Conservation (phyloP, 176 grass and related monocot genomes). For the Elaeis guineensis region DNA sequence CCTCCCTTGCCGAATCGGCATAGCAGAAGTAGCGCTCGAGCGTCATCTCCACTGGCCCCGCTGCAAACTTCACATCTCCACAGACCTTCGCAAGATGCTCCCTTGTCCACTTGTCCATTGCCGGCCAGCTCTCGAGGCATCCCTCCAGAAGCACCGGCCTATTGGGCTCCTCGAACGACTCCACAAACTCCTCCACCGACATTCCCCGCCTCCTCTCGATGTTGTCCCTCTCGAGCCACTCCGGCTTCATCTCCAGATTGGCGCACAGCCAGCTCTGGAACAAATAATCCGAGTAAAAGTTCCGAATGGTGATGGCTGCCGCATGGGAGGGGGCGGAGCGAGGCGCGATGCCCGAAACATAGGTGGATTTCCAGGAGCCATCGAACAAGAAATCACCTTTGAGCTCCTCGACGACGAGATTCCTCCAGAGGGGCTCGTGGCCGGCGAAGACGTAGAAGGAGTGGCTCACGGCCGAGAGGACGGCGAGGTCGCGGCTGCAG, state of each 20-base stretch:
- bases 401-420: slow-evolving; percentile 49
- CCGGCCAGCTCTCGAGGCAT: slow-evolving; percentile 66
- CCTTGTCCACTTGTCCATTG: slow-evolving; percentile 52
- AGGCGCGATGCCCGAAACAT: slow-evolving; percentile 23
- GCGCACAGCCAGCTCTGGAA: slow-evolving; percentile 97
- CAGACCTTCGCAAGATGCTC: slow-evolving; percentile 46
- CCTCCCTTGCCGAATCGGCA: slow-evolving; percentile 60
- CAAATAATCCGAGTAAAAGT: slow-evolving; percentile 91
- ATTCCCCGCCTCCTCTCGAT: slow-evolving; percentile 56
- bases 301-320: slow-evolving; percentile 25
- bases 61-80: slow-evolving; percentile 37
- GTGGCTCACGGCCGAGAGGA: slow-evolving; percentile 44
- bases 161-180: slow-evolving; percentile 59
- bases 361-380: slow-evolving; percentile 57
- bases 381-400: slow-evolving; percentile 48
- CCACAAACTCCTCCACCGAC: slow-evolving; percentile 55
- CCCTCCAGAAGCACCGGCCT: slow-evolving; percentile 81
- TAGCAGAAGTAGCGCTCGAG: slow-evolving; percentile 65
- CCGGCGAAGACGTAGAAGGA: slow-evolving; percentile 62
- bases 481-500: slow-evolving; percentile 32
- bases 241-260: slow-evolving; percentile 85
- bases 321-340: slow-evolving; percentile 6
- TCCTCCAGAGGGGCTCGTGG: slow-evolving; percentile 66
- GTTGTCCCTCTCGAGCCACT: slow-evolving; percentile 78
- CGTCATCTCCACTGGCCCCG: slow-evolving; percentile 59